phyloP scores from a whole-genome alignment of 2,329 filamentous ascomycete species.

The Nothophoma quercina region DNA sequence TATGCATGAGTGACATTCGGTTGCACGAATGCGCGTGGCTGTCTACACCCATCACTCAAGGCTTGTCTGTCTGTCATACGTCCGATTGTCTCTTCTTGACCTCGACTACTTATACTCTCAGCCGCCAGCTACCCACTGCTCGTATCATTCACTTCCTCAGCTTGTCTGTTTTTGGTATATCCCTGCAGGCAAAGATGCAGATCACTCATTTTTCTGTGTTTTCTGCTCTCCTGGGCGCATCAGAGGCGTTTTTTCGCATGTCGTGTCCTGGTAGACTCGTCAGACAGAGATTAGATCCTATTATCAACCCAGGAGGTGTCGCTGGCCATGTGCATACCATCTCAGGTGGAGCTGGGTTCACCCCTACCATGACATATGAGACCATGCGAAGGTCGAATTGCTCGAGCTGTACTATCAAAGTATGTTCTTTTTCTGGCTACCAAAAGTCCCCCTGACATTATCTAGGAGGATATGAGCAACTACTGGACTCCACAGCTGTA shows the following conservation, averaged over 20 bases:
- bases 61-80: constrained; percentile 5
- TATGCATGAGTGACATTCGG: constrained; percentile 7
- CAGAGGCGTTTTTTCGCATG: constrained; percentile 40
- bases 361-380: constrained; percentile 67
- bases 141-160: neutral
- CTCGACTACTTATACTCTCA: constrained; percentile 8
- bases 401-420: constrained; percentile 71
- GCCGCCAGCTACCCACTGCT: neutral
- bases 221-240: constrained; percentile 22
- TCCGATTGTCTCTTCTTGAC: neutral
- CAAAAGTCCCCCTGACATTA: constrained; percentile 11
- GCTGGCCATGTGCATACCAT: constrained; percentile 74
- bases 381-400: constrained; percentile 68
- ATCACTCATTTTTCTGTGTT: constrained; percentile 22
- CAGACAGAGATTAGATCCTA: constrained; percentile 70
- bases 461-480: constrained; percentile 58
- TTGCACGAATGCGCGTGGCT: constrained; percentile 13
- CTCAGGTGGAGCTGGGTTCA: constrained; percentile 74
- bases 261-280: constrained; percentile 37
- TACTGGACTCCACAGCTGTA: constrained; percentile 81
- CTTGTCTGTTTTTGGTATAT: neutral
- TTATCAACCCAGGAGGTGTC: constrained; percentile 67
- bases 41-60: constrained; percentile 5
- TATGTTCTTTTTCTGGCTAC: constrained; percentile 38
- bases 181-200: constrained; percentile 23